Percentiles rank a stretch among this genome's conserved stretches.
These are phyloP conservation scores for Paecilomyces dactylethromorphus DNA, from an alignment of 2,329 filamentous ascomycete species.

Conservation along the genomic window DNA sequence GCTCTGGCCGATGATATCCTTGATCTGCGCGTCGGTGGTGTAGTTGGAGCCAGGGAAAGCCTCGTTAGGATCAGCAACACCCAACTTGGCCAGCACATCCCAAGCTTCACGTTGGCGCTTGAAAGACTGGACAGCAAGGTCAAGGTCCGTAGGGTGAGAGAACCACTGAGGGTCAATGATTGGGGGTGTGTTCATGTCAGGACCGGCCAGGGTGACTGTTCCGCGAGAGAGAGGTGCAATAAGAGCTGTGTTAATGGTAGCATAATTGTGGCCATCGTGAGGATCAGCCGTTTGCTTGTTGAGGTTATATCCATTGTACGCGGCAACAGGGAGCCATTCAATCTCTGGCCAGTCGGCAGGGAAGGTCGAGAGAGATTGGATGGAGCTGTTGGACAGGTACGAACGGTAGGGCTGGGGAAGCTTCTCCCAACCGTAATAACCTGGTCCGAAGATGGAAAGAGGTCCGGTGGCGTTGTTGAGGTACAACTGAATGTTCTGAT, in stretches of 20 bases:
- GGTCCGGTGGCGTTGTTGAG: slow-evolving; percentile 17
- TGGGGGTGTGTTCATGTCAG: slow-evolving; percentile 30
- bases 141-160: slow-evolving; percentile 35
- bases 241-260: slow-evolving; percentile 24
- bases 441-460: slow-evolving; percentile 9
- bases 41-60: slow-evolving; percentile 31
- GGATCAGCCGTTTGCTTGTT: slow-evolving; percentile 15
- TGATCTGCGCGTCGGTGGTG: slow-evolving; percentile 38
- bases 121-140: slow-evolving; percentile 39
- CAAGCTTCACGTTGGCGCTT: slow-evolving; percentile 37
- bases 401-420: slow-evolving; percentile 15
- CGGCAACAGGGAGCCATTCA: slow-evolving; percentile 25
- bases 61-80: slow-evolving; percentile 29
- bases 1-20: slow-evolving; percentile 24
- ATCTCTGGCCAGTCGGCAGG: slow-evolving; percentile 33
- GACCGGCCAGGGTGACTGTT: slow-evolving; percentile 35
- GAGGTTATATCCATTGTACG: slow-evolving; percentile 21
- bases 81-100: slow-evolving; percentile 17
- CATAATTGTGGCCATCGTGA: slow-evolving; percentile 28
- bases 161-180: slow-evolving; percentile 45
- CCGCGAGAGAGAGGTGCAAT: slow-evolving; percentile 39
- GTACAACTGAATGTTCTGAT: slow-evolving; percentile 13
- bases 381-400: slow-evolving; percentile 10
- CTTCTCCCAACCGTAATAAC: slow-evolving; percentile 26
- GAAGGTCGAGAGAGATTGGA: slow-evolving; percentile 19